Evolutionary conservation across 2,329 filamentous ascomycete genomes (phyloP).

Genomic region (Botrytis tulipae): DNA sequence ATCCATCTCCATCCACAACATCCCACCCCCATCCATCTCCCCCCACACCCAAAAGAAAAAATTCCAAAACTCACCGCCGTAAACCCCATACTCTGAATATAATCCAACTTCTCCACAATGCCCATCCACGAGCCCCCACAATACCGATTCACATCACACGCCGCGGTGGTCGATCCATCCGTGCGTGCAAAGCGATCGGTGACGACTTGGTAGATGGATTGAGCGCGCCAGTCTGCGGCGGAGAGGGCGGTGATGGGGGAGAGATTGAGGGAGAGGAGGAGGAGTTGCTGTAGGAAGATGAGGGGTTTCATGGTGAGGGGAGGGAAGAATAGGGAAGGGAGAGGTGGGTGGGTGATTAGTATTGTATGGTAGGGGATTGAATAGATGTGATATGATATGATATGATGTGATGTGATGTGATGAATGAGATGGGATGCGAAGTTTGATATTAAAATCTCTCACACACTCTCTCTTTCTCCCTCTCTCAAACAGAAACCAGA

Average conservation of each 20-base stretch:
- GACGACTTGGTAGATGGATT: slow-evolving; percentile 47
- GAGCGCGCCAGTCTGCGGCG: slow-evolving; percentile 41
- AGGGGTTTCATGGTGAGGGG: background rate
- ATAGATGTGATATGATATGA: background rate
- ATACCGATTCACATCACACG: slow-evolving; percentile 40
- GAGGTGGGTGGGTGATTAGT: too few relatives aligned
- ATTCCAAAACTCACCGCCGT: slow-evolving; percentile 36
- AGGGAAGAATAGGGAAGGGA: background rate
- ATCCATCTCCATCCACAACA: too few relatives aligned
- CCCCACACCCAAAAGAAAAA: too few relatives aligned
- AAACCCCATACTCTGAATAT: slow-evolving; percentile 42
- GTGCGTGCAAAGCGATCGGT: slow-evolving; percentile 41
- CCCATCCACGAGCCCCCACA: slow-evolving; percentile 49
- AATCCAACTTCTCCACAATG: slow-evolving; percentile 43
- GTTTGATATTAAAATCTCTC: background rate
- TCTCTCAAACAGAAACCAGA: accelerated
- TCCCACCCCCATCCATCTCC: too few relatives aligned
- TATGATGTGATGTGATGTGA: background rate
- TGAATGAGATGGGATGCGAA: background rate
- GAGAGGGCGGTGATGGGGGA: slow-evolving; percentile 23
- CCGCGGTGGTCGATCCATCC: slow-evolving; percentile 38
- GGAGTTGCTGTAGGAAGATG: background rate
- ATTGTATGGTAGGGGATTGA: background rate
- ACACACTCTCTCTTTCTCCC: too few relatives aligned
- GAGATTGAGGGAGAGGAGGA: background rate